Evolutionary conservation across 129 eudicot genomes (phyloP).

Genomic region (Arctium lappa): DNA sequence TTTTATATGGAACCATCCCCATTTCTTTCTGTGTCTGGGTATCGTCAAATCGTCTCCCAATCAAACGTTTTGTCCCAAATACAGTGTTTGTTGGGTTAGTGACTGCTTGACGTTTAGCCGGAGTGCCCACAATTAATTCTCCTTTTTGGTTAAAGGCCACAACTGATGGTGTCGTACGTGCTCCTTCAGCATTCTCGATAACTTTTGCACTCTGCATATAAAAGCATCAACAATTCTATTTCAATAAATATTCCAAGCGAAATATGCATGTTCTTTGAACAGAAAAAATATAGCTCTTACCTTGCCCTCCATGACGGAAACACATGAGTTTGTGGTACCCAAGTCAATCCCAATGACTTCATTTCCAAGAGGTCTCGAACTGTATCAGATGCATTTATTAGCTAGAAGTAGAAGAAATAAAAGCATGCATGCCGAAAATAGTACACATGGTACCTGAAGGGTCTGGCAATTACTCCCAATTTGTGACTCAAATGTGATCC

Average conservation of each 20-base stretch:
- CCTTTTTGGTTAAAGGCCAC: constrained; percentile 89
- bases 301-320: constrained; percentile 98
- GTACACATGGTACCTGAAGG: constrained; percentile 54
- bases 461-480: constrained; percentile 63
- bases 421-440: not conserved
- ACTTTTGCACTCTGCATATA: constrained; percentile 68
- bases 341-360: constrained; percentile 95
- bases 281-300: constrained; percentile 19
- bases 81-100: constrained; percentile 89
- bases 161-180: constrained; percentile 94
- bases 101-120: constrained; percentile 97
- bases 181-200: constrained; percentile 90
- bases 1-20: constrained; percentile 92
- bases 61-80: constrained; percentile 79
- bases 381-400: constrained; percentile 20
- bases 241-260: not conserved
- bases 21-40: constrained; percentile 83
- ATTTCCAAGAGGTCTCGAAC: constrained; percentile 77
- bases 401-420: not conserved
- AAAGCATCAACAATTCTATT: not conserved
- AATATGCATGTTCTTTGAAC: not conserved
- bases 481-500: constrained; percentile 35
- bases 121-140: constrained; percentile 87
- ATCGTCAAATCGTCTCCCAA: constrained; percentile 92
- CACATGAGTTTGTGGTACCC: constrained; percentile 99